Evolutionary conservation across 768 basidiomycete genomes (phyloP).

Genomic region (Leucocoprinus sp.): DNA sequence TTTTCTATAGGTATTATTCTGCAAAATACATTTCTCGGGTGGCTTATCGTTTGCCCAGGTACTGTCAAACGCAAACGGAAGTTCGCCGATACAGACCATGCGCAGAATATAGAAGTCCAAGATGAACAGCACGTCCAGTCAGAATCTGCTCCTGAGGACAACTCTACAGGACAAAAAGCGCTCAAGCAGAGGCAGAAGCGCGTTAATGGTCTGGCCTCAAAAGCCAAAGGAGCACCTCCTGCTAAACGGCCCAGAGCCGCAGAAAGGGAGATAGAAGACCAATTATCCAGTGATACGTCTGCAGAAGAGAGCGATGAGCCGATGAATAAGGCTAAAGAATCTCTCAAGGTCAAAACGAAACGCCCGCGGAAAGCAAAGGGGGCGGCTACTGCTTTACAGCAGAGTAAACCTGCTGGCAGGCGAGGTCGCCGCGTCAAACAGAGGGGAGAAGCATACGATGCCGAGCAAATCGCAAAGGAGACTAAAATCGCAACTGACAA

Average conservation of each 20-base stretch:
- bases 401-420: conserved; percentile 25
- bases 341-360: conserved; percentile 37
- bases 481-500: conserved; percentile 81
- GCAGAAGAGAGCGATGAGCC: conserved; percentile 35
- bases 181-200: conserved; percentile 11
- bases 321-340: conserved; percentile 26
- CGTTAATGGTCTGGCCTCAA: neutral
- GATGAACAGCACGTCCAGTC: conserved; percentile 28
- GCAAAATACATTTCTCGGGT: neutral
- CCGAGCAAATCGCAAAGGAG: conserved; percentile 59
- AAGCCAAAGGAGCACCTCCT: conserved; percentile 8
- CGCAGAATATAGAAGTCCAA: conserved; percentile 21
- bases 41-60: conserved; percentile 16
- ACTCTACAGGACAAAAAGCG: conserved; percentile 6
- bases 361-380: conserved; percentile 42
- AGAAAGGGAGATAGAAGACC: conserved; percentile 8
- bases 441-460: conserved; percentile 50
- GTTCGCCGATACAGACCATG: conserved; percentile 34
- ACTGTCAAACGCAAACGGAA: conserved; percentile 46
- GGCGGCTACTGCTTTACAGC: conserved; percentile 18
- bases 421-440: conserved; percentile 39
- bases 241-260: conserved; percentile 6
- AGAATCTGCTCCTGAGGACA: conserved; percentile 22
- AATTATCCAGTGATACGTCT: conserved; percentile 18
- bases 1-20: conserved; percentile 42